A percentile compares a stretch with the other conserved stretches of the same genome.
phyloP scores from a whole-genome alignment of 2,329 filamentous ascomycete species.

The Microsporum audouinii region DNA sequence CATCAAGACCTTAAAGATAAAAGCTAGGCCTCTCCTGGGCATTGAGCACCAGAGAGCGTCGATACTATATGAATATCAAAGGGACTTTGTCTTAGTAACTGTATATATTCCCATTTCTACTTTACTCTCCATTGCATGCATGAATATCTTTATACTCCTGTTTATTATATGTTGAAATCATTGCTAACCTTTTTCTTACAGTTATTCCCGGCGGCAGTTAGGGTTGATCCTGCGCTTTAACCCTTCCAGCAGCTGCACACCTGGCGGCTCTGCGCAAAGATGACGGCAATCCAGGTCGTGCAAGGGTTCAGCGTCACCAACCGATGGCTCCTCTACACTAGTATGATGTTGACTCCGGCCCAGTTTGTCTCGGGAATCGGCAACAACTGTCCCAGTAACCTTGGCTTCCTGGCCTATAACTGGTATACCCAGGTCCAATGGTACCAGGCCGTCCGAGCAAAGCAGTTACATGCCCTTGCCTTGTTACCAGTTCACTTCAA shows the following conservation, averaged over 20 bases:
- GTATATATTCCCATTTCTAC: neutral
- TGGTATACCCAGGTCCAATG: constrained; percentile 7
- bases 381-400: constrained; percentile 6
- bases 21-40: neutral
- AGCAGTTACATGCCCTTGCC: constrained; percentile 6
- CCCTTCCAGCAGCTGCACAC: neutral
- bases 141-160: neutral
- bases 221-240: neutral
- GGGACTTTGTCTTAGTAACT: neutral
- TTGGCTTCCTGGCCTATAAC: constrained; percentile 8
- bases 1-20: neutral
- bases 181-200: too few relatives aligned
- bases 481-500: constrained; percentile 7
- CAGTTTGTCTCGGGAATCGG: constrained; percentile 6
- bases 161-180: too few relatives aligned
- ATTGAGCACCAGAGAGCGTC: too few relatives aligned
- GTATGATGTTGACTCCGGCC: constrained; percentile 5
- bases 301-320: constrained; percentile 2
- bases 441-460: constrained; percentile 3
- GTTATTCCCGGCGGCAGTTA: neutral
- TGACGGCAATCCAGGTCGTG: neutral
- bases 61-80: too few relatives aligned
- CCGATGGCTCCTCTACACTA: constrained; percentile 4
- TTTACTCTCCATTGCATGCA: too few relatives aligned
- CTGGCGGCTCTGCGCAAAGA: neutral